Conservation (phyloP, 176 grass and related monocot genomes). For the Hordeum marinum region DNA sequence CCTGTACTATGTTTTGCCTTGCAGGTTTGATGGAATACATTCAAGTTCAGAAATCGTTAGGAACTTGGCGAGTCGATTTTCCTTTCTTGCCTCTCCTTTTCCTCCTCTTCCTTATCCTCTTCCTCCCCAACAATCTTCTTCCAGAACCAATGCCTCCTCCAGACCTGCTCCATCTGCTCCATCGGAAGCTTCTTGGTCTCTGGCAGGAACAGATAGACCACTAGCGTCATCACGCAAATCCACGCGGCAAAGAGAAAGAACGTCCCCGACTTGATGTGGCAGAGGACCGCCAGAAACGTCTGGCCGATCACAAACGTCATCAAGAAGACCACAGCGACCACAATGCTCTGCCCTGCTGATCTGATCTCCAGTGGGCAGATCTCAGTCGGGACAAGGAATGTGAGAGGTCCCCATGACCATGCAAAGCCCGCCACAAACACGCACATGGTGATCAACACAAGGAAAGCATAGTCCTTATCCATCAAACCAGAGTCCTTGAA, state of each 20-base stretch:
- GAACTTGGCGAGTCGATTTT: neutral
- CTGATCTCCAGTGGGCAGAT: slow-evolving; percentile 71
- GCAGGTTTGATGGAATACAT: neutral
- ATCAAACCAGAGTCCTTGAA: slow-evolving; percentile 57
- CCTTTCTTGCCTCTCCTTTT: slow-evolving; percentile 19
- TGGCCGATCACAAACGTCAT: slow-evolving; percentile 61
- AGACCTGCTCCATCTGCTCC: slow-evolving; percentile 84
- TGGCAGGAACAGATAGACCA: slow-evolving; percentile 55
- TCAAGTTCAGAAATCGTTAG: neutral
- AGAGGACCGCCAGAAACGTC: slow-evolving; percentile 56
- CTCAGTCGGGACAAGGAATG: slow-evolving; percentile 61
- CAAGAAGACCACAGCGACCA: slow-evolving; percentile 62
- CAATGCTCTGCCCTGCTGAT: slow-evolving; percentile 70
- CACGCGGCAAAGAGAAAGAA: slow-evolving; percentile 58
- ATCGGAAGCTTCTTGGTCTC: slow-evolving; percentile 76
- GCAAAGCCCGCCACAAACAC: slow-evolving; percentile 64
- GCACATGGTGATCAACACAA: slow-evolving; percentile 58
- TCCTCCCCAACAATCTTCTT: slow-evolving; percentile 48
- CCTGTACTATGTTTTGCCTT: slow-evolving; percentile 4
- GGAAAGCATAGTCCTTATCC: slow-evolving; percentile 43
- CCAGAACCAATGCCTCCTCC: slow-evolving; percentile 69
- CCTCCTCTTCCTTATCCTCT: slow-evolving; percentile 21
- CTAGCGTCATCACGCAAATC: slow-evolving; percentile 56
- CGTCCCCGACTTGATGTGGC: slow-evolving; percentile 52
- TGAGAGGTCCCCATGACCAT: slow-evolving; percentile 85